Evolutionary conservation across 495 filamentous ascomycete genomes (phyloP), one percentile per base, ranked within the genome.

Genomic region (Trichoderma orchidacearum): DNA sequence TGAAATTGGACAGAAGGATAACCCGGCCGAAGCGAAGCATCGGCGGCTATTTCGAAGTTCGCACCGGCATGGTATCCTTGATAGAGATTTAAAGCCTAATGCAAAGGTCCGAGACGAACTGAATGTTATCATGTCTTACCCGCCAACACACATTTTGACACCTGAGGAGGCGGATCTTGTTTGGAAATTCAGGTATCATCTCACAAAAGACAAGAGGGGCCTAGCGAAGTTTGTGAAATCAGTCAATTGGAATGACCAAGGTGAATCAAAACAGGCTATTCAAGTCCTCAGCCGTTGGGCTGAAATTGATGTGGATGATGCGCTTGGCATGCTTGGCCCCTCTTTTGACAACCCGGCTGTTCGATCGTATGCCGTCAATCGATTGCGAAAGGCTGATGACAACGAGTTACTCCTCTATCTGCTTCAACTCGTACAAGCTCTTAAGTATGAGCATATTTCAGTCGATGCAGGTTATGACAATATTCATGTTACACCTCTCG

Each of bases 141-240:
- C 91, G 9, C 93, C 93, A 4, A 95, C 91, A 1, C 89, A 96
- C 56, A 81, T 85, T 28, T 77, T 99, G 6, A 86, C 82, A 3
- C 77, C 86, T 0, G 89, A 95, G 61, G 94, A 99, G 62, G 95
- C 95, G 63, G 94, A 99, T 67, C 75, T 95, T 11, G 78, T 99
- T 30, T 99, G 93, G 93, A 89, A 92, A 61, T 99, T 96, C 72
- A 77, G 93, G 51, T 93, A 96, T 67, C 90, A 95, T 66, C 68
- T 99, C 5, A 91, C 89, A 0, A 80, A 90, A 34, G 90, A 99
- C 62, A 97, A 97, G 70, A 80, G 88, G 59, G 93, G 92, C 1
- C 74, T 97, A 35, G 96, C 93, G 23, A 99, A 99, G 63, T 95
- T 99, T 60, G 89, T 96, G 62, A 97, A 97, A 68, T 94, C 89